Base-by-base conservation (phyloP, 78 protist species). In the Bigelowiella natans region DNA sequence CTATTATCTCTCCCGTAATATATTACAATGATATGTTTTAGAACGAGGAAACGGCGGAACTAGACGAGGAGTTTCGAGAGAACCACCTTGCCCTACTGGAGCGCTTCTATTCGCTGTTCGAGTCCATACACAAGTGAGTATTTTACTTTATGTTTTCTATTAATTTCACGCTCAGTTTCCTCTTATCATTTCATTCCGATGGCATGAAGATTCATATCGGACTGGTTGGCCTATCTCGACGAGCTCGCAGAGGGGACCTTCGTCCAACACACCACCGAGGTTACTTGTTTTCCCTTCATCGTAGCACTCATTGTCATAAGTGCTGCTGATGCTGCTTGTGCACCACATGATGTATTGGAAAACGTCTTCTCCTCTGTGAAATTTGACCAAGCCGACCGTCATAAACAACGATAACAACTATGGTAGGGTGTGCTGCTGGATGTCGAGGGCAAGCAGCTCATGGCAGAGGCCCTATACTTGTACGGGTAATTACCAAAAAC, bases 401-500 rank as follows among this genome's bases (percentile, higher is more conserved):
- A n/a, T n/a, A n/a, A n/a, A n/a, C n/a, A n/a, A n/a, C n/a, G n/a
- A n/a, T n/a, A n/a, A n/a, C n/a, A n/a, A n/a, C n/a, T n/a, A n/a
- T n/a, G n/a, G 3, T 85, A 97, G 96, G 91, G 93, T 1, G 92
- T 98, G 36, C 93, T 97, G 31, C 87, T 82, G n/a, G 93, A 96
- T 93, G 39, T 83, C 36, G 97, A 97, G 88, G 99, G 98, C 36
- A 94, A 95, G 92, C 99, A 98, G 95, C 92, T 98, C n/a, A 38
- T 98, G 84, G 89, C 94, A 7, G 98, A 97, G 92, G 93, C 39
- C 2, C 90, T 96, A 38, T 96, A 96, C 91, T 87, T 97, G 82
- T 97, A 92, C 89, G 88, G 88, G n/a, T n/a, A n/a, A n/a, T n/a
- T n/a, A n/a, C n/a, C n/a, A n/a, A n/a, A n/a, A n/a, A n/a, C n/a